phyloP scores from a whole-genome alignment of 805 yeast species.

The Nadsonia fulvescens region DNA sequence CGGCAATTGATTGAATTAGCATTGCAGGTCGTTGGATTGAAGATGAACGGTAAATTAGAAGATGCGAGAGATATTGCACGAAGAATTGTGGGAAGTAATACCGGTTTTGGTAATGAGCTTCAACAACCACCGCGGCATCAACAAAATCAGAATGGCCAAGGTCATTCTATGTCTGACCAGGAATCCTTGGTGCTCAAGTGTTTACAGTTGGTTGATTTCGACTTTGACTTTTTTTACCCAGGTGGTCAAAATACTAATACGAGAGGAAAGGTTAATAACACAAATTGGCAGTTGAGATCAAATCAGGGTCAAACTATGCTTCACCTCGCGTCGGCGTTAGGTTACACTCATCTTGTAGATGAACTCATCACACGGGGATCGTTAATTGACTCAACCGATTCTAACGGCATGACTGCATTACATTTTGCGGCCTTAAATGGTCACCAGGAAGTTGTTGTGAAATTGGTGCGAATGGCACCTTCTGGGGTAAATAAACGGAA shows the following conservation, averaged over 20 bases:
- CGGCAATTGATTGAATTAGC: slow-evolving; percentile 89
- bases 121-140: slow-evolving; percentile 58
- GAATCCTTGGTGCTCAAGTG: slow-evolving; percentile 28
- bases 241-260: too few species aligned
- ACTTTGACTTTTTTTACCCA: too few species aligned
- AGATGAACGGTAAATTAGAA: slow-evolving; percentile 89
- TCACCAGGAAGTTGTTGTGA: slow-evolving; percentile 42
- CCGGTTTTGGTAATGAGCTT: slow-evolving; percentile 25
- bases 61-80: slow-evolving; percentile 90
- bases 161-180: slow-evolving; percentile 24
- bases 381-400: slow-evolving; percentile 42
- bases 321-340: slow-evolving; percentile 68
- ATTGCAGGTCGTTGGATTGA: slow-evolving; percentile 86
- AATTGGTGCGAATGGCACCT: slow-evolving; percentile 34
- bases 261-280: too few species aligned
- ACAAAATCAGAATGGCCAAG: slow-evolving; percentile 39
- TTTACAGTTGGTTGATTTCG: slow-evolving; percentile 48
- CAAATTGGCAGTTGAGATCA: slow-evolving; percentile 6
- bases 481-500: too few species aligned
- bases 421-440: slow-evolving; percentile 75
- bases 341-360: slow-evolving; percentile 41
- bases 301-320: slow-evolving; percentile 52
- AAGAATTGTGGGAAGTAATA: slow-evolving; percentile 54
- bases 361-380: slow-evolving; percentile 51
- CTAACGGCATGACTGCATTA: slow-evolving; percentile 70